Conservation (phyloP, 495 filamentous ascomycete genomes). For the Penicillium lividum region DNA sequence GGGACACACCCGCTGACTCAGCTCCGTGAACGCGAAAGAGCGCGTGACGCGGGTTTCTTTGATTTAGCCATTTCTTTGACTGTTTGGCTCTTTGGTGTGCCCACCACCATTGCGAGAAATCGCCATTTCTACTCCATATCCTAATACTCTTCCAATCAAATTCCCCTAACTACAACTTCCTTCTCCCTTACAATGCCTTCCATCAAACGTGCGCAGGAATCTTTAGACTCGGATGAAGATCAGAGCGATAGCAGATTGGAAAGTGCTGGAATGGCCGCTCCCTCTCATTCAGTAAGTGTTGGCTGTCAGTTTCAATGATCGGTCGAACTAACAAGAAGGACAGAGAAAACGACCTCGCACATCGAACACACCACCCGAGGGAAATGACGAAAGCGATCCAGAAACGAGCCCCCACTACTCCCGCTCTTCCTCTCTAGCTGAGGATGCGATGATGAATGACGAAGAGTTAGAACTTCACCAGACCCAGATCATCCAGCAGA, state of each 20-base stretch:
- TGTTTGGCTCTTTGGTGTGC: neutral
- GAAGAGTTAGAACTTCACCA: slow-evolving; percentile 62
- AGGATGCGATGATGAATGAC: slow-evolving; percentile 42
- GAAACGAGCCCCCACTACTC: slow-evolving; percentile 21
- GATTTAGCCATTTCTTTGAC: slow-evolving; percentile 1
- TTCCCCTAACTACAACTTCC: neutral
- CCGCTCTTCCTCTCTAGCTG: slow-evolving; percentile 30
- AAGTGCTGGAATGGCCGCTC: slow-evolving; percentile 45
- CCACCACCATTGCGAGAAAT: neutral
- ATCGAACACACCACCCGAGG: slow-evolving; percentile 26
- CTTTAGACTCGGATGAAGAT: slow-evolving; percentile 48
- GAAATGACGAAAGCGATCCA: slow-evolving; percentile 32
- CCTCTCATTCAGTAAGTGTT: slow-evolving; percentile 46
- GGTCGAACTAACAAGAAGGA: slow-evolving; percentile 19
- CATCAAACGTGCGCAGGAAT: slow-evolving; percentile 50
- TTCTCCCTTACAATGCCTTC: slow-evolving; percentile 32
- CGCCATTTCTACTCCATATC: neutral
- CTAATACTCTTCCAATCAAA: neutral
- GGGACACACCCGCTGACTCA: neutral
- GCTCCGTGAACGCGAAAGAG: slow-evolving; percentile 6
- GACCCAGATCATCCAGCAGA: slow-evolving; percentile 68
- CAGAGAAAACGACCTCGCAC: slow-evolving; percentile 44
- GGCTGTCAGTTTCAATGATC: neutral
- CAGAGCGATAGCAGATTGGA: slow-evolving; percentile 29
- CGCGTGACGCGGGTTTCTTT: slow-evolving; percentile 7